phyloP scores from a whole-genome alignment of 257 asterid species.

The Scutellaria barbata region DNA sequence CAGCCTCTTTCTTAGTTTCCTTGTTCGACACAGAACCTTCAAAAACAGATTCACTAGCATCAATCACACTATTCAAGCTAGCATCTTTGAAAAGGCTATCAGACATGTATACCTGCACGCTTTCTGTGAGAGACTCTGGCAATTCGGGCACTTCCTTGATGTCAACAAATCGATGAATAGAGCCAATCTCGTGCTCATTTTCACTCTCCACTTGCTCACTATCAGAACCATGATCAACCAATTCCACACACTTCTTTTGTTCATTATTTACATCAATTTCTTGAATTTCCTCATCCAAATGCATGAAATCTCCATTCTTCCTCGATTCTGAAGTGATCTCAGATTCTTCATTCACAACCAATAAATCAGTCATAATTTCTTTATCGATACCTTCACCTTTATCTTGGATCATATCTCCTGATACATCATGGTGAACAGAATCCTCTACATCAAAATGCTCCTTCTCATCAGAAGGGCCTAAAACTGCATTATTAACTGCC shows the following conservation, averaged over 20 bases:
- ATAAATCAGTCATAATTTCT: conserved; percentile 35
- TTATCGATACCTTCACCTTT: conserved; percentile 32
- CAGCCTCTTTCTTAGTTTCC: conserved; percentile 33
- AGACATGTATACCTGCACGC: conserved; percentile 23
- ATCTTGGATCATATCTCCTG: conserved; percentile 39
- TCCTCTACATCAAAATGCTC: conserved; percentile 35
- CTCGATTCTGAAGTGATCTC: conserved; percentile 13
- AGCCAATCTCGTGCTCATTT: conserved; percentile 33
- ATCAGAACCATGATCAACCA: conserved; percentile 32
- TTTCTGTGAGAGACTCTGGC: conserved; percentile 24
- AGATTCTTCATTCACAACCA: conserved; percentile 36
- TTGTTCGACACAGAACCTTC: conserved; percentile 30
- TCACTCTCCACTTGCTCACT: conserved; percentile 36
- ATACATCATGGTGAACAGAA: conserved; percentile 27
- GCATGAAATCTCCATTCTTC: conserved; percentile 30
- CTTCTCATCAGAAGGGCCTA: conserved; percentile 40
- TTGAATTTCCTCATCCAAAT: conserved; percentile 39
- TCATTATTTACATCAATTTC: conserved; percentile 36
- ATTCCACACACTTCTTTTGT: conserved; percentile 34
- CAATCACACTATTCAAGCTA: conserved; percentile 30
- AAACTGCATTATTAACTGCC: conserved; percentile 33
- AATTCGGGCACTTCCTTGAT: conserved; percentile 34
- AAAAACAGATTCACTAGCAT: conserved; percentile 24
- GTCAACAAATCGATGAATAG: conserved; percentile 28
- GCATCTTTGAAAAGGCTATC: conserved; percentile 33